Base-by-base conservation (phyloP, 495 filamentous ascomycete genomes). In the Aspergillus avenaceus region DNA sequence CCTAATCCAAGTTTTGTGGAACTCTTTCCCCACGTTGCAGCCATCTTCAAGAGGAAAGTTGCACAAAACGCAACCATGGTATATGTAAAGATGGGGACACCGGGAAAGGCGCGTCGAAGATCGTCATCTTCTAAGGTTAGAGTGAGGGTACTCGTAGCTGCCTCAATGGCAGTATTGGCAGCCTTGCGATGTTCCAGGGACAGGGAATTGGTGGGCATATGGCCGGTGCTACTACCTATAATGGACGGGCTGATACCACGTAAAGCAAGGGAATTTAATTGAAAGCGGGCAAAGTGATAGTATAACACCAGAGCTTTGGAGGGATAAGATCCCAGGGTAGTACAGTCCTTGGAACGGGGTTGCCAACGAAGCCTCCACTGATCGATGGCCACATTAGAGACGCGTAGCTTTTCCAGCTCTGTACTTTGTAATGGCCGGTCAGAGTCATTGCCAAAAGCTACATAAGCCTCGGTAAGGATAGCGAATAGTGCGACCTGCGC, bases 11-110 rank as follows among this genome's bases (percentile, higher is more conserved):
- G 40, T 38, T 51, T 13, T 14, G 32, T 36, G n/a, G 32, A 36
- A 14, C 32, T 16, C n/a, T 41, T 41, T 11, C 47, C 47, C 55
- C 63, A 66, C 31, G 55, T 56, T 14, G 57, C 55, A 22, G 65
- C 63, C 49, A 71, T 60, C 41, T 71, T 71, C 18, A 71, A 55
- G 7, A 70, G 64, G 40, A 70, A 69, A 8, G 61, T 58, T 2
- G 72, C 71, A 14, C 62, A 62, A 41, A 65, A 75, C 0, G 69
- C 59, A 12, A 75, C 66, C 72, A 75, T 76, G 13, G 73, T 72
- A 40, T 73, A 67, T 2, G 66, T 52, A 37, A 67, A 76, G 12
- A 73, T 57, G 8, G 72, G 72, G 7, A 74, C 64, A 16, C 69
- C 67, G 22, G 65, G 54, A 8, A 74, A 51, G 7, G 66, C 66